Base-by-base conservation (phyloP, 2,329 filamentous ascomycete species). In the Cladophialophora psammophila region DNA sequence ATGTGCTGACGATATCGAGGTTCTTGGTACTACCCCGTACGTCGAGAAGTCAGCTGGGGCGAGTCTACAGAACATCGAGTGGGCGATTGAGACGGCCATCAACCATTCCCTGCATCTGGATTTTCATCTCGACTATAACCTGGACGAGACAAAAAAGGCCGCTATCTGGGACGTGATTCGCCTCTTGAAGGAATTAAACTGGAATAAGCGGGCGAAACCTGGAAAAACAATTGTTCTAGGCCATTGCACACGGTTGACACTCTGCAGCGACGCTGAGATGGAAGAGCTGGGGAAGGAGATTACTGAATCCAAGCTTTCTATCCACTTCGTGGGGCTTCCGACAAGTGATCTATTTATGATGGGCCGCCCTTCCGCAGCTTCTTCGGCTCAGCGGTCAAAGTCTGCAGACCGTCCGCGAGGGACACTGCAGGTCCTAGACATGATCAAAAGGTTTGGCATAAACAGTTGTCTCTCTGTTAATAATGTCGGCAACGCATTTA, bases 331-430 rank as follows among this genome's bases (percentile, higher is more conserved):
- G 8, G 90, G 90, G 0, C 78, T 92, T 6, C 90, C 90, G 0
- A 91, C 87, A 0, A 91, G 88, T 50, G 90, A 92, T 77, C 75
- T 91, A 2, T 91, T 88, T 77, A 92, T 92, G 88, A 91, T 91
- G 83, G 85, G 79, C 70, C 83, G 76, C 59, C 81, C 76, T 53
- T 31, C 36, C 2, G 53, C 42, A 26, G 18, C 50, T 5, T 50
- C 58, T 15, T 32, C 60, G 4, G 36, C 69, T 9, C 62, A 66
- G 7, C 62, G 66, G 5, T 53, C 68, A 9, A 61, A 72, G 7
- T 73, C 74, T 5, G 75, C 75, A 5, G 68, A 76, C 26, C 74
- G 79, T 6, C 79, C 82, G 1, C 82, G 89, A 66, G 89, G 88
- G 1, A 92, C 90, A 0, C 78, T 92, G 15, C 84, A 87, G 52